Evolutionary conservation across 2,329 filamentous ascomycete genomes (phyloP), one percentile per base, ranked within the genome.

Genomic region (Trichoderma citrinoviride): DNA sequence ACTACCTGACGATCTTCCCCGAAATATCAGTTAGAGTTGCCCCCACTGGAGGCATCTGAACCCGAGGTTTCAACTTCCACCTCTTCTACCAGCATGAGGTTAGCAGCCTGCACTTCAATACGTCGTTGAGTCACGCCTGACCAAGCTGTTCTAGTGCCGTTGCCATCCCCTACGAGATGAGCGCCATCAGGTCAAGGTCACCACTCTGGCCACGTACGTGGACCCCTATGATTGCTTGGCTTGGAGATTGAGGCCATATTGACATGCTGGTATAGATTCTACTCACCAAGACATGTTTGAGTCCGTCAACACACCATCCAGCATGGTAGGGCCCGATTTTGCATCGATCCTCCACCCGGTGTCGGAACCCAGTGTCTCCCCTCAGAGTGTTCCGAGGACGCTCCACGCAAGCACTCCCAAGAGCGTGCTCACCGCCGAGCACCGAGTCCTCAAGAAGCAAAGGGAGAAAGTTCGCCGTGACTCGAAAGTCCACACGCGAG

Each of bases 371-470:
- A 85, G 81, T 74, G 74, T 84, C 54, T 83, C 82, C 23, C 81
- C 83, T 41, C 81, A 81, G 25, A 79, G 76, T 64, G 76, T 76
- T 43, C 80, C 83, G 27, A 78, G 82, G 74, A 86, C 84, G 23
- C 75, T 82, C 54, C 86, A 85, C 44, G 82, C 82, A 23, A 89
- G 86, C 75, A 85, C 86, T 27, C 84, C 85, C 6, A 80, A 82
- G 67, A 76, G 77, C 52, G 78, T 77, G 43, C 79, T 87, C 71
- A 85, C 84, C 6, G 77, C 84, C 7, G 85, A 88, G 72, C 85
- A 88, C 73, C 82, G 86, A 67, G 85, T 87, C 71, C 73, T 88
- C 47, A 88, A 86, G 76, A 81, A 85, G 65, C 85, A 88, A 70
- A 80, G 82, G 67, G 85, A 88, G 68, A 83, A 83, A 69, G 83